Base-by-base conservation (phyloP, 371 early-diverging fungal genomes). In the Sanchytrium tribonematis region DNA sequence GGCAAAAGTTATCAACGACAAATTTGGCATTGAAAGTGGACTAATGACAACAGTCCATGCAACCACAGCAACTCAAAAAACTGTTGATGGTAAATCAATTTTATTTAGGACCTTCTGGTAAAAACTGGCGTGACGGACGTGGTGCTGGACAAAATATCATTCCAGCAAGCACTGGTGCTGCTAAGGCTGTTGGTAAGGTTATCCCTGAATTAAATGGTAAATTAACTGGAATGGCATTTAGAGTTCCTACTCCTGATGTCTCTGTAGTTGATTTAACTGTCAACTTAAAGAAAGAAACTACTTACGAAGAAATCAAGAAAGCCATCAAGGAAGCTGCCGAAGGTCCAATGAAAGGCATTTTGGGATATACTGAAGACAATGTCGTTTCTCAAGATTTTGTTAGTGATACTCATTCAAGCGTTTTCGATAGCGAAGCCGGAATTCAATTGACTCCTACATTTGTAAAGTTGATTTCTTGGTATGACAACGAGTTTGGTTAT, bases 121-220 rank as follows among this genome's bases (percentile, higher is more conserved):
- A 94, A 81, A 93, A 94, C 84, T 93, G 93, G 91, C 84, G 97
- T 71, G 83, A 87, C 70, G 94, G 97, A 70, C 90, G 98, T 83
- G 91, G 95, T 74, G 94, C 95, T 31, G 82, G 87, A 76, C 85
- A 85, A 74, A 99, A 99, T 87, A 97, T 99, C 78, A 99, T 99
- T 81, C 99, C 99, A 30, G 89, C 97, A 71, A 86, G 91, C 72
- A 99, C 99, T 70, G 99, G 99, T 75, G 99, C 99, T 73, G 97
- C 99, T 78, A 93, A 91, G 83, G 98, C 99, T 69, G 95, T 97
- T 76, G 94, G 92, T 69, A 91, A 95, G 83, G 97, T 99, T 72
- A 89, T 98, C 74, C 99, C 99, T 69, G 80, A 79, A 68, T 83
- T 98, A 69, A 88, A 91, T 79, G 93, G 93, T 74, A 98, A 96